phyloP scores from a whole-genome alignment of 2,329 filamentous ascomycete genomes.

The Epicoccum sorghinum region DNA sequence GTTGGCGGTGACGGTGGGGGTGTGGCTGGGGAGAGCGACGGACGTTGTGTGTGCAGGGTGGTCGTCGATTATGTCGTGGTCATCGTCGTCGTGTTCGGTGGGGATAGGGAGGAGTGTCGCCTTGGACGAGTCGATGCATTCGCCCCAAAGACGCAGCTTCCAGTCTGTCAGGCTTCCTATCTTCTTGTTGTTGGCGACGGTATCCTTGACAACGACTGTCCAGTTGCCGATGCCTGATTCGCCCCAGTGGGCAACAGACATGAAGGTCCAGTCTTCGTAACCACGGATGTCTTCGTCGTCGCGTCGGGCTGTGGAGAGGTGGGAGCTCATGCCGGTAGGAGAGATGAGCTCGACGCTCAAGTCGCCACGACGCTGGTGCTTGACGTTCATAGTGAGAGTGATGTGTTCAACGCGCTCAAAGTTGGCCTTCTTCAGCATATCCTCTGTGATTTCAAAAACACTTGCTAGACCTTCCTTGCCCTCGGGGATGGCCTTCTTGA shows the following conservation, averaged over 20 bases:
- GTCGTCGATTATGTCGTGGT: slow-evolving; percentile 70
- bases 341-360: slow-evolving; percentile 90
- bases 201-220: slow-evolving; percentile 90
- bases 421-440: slow-evolving; percentile 83
- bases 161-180: slow-evolving; percentile 85
- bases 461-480: slow-evolving; percentile 80
- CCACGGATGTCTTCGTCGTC: slow-evolving; percentile 70
- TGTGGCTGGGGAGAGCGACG: slow-evolving; percentile 54
- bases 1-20: slow-evolving; percentile 53
- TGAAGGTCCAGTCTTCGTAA: slow-evolving; percentile 97
- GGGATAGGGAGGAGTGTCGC: slow-evolving; percentile 81
- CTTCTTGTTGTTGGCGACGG: slow-evolving; percentile 71
- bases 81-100: slow-evolving; percentile 78
- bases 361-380: slow-evolving; percentile 86
- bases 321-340: slow-evolving; percentile 79
- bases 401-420: slow-evolving; percentile 89
- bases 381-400: slow-evolving; percentile 95
- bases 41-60: slow-evolving; percentile 66
- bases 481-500: slow-evolving; percentile 84
- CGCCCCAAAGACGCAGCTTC: slow-evolving; percentile 93
- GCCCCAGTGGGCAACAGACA: slow-evolving; percentile 97
- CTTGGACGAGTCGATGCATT: slow-evolving; percentile 76
- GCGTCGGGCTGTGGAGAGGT: slow-evolving; percentile 77
- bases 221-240: slow-evolving; percentile 87
- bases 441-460: slow-evolving; percentile 78